These are phyloP conservation scores for Trifolium fragiferum DNA, from an alignment of 306 rosid genomes.

Conservation along the genomic window DNA sequence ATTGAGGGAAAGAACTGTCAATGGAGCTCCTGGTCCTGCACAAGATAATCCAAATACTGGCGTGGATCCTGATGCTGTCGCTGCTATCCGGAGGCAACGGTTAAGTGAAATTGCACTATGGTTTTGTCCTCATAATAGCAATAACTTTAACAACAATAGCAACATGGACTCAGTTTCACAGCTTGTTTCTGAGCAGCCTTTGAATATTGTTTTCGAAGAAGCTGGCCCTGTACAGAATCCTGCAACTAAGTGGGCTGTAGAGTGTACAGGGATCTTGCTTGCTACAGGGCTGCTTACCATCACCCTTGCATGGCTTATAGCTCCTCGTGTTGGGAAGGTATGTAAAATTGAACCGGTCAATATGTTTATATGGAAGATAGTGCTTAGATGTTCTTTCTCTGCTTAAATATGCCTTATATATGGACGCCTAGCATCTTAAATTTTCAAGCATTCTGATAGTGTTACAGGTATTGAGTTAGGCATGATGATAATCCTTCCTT, in stretches of 20 bases:
- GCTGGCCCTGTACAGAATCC: constrained; percentile 63
- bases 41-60: constrained; percentile 52
- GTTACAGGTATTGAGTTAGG: constrained; percentile 24
- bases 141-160: constrained; percentile 44
- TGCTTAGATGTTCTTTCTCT: neutral
- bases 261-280: constrained; percentile 90
- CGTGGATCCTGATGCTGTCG: constrained; percentile 95
- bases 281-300: constrained; percentile 96
- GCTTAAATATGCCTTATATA: neutral
- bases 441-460: constrained; percentile 20
- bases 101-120: constrained; percentile 88
- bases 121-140: constrained; percentile 77
- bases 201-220: constrained; percentile 58
- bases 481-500: constrained; percentile 28
- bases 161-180: constrained; percentile 60
- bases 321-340: constrained; percentile 98
- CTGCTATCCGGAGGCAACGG: constrained; percentile 90
- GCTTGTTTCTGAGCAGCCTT: constrained; percentile 69
- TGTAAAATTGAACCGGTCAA: constrained; percentile 30
- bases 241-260: constrained; percentile 91
- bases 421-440: neutral
- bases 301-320: constrained; percentile 92
- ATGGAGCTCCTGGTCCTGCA: constrained; percentile 67
- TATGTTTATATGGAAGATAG: neutral
- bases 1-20: constrained; percentile 84